Evolutionary conservation across 2,329 filamentous ascomycete species (phyloP).

Genomic region (Coniochaeta sp.): DNA sequence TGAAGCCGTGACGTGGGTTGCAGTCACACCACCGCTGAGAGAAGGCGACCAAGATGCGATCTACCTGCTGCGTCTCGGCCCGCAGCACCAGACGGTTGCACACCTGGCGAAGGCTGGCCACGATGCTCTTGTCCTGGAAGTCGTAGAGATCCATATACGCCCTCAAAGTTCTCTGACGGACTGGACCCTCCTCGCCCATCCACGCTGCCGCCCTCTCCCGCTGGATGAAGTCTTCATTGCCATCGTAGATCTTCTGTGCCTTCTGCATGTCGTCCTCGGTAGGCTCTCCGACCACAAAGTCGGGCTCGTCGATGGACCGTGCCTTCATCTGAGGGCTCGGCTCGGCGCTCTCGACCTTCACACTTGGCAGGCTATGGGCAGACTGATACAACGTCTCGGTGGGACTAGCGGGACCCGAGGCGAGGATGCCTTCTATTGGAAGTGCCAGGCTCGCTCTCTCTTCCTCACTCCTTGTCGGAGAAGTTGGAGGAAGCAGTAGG

Average conservation of each 20-base stretch:
- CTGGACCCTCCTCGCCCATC: constrained; percentile 69
- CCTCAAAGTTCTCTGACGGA: constrained; percentile 50
- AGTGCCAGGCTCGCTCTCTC: constrained; percentile 32
- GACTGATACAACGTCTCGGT: constrained; percentile 33
- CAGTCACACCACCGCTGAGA: constrained; percentile 88
- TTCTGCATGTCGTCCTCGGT: constrained; percentile 67
- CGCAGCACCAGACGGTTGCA: constrained; percentile 77
- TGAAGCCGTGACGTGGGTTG: constrained; percentile 91
- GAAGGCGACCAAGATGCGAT: constrained; percentile 86
- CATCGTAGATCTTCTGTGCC: constrained; percentile 77
- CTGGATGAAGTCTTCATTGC: constrained; percentile 71
- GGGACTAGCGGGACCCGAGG: constrained; percentile 24
- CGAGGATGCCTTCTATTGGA: constrained; percentile 32
- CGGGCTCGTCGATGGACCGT: constrained; percentile 49
- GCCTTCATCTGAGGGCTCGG: constrained; percentile 26
- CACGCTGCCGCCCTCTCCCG: constrained; percentile 79
- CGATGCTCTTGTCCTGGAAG: constrained; percentile 73
- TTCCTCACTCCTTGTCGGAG: constrained; percentile 20
- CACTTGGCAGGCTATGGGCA: constrained; percentile 29
- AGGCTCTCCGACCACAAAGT: constrained; percentile 50
- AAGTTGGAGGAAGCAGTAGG: not conserved
- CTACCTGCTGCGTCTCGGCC: constrained; percentile 93
- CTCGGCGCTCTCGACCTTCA: constrained; percentile 37
- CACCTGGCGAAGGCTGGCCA: constrained; percentile 69
- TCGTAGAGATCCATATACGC: constrained; percentile 94